Percentiles rank a stretch among this genome's conserved stretches.
These are phyloP conservation scores for Chlorella sp. DNA, from an alignment of 139 green algal genomes.

Conservation along the genomic window DNA sequence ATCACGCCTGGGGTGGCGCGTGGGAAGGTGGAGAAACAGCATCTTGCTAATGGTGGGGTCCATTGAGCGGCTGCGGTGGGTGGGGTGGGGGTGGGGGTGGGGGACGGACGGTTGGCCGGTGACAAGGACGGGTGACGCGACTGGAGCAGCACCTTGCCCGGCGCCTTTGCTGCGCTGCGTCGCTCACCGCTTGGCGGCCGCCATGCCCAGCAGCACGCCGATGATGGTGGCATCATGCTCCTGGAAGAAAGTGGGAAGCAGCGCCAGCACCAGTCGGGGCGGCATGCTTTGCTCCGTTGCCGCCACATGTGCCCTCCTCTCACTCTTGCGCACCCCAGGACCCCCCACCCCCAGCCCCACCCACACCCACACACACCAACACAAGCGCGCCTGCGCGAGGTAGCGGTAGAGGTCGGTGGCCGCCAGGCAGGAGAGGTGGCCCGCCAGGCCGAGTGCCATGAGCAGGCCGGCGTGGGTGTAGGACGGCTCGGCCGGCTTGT, in stretches of 20 bases:
- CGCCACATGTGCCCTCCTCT: no score
- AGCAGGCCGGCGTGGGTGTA: conserved; percentile 89
- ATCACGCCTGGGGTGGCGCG: conserved; percentile 73
- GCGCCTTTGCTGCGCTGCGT: no score
- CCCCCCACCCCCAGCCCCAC: no score
- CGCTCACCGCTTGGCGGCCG: conserved; percentile 44
- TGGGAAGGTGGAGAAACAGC: conserved; percentile 95
- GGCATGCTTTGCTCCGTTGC: conserved; percentile 49
- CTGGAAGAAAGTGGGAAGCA: no score
- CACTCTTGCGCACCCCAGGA: no score
- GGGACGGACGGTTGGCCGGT: not conserved
- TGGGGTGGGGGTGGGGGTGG: not conserved
- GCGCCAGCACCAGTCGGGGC: conserved; percentile 19
- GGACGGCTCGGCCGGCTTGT: conserved; percentile 72
- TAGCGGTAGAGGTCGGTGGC: conserved; percentile 67
- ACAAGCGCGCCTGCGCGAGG: conserved; percentile 72
- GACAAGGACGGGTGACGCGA: not conserved
- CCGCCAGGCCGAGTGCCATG: conserved; percentile 88
- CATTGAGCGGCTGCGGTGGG: conserved; percentile 44
- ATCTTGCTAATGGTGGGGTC: conserved; percentile 79
- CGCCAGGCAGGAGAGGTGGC: conserved; percentile 49
- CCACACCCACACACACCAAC: no score
- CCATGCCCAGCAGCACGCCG: conserved; percentile 86
- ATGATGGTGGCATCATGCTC: conserved; percentile 84
- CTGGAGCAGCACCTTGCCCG: not conserved